Base-by-base conservation (phyloP, 768 basidiomycete genomes). In the Phanerodontia chrysosporium region DNA sequence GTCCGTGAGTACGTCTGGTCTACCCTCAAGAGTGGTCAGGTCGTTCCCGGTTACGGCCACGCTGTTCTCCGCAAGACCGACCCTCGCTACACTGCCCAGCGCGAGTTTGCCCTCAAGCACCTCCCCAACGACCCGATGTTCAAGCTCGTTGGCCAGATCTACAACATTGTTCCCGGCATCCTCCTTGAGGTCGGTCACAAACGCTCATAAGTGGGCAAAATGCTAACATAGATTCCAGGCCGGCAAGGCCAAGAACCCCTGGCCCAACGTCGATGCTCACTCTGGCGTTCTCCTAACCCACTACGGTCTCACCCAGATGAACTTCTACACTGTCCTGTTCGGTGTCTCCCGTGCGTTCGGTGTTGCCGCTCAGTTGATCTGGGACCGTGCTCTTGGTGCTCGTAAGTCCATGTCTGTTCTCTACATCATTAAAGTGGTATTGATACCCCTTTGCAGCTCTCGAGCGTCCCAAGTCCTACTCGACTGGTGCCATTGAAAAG, bases 231-330 rank as follows among this genome's bases (percentile, higher is more conserved):
- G 6, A 21, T 13, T 36, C 1, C 64, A 89, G 87, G 90, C 91
- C 65, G 91, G 91, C 65, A 93, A 93, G 74, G 91, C 90, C 18
- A 93, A 92, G 83, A 93, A 93, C 78, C 91, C 91, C 1, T 93
- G 90, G 90, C 95, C 95, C 46, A 98, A 98, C 73, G 95, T 98
- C 58, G 95, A 98, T 72, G 93, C 95, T 51, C 95, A 96, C 79
- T 98, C 96, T 16, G 94, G 92, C 75, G 91, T 85, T 55, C 83
- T 95, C 48, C 76, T 95, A 22, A 88, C 89, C 28, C 78, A 95
- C 75, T 95, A 94, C 68, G 92, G 92, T 51, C 77, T 96, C 57
- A 83, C 81, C 62, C 85, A 95, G 74, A 94, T 95, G 89, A 84
- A 92, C 71, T 98, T 90, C 82, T 98, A 98, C 79, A 98, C 95